A percentile compares a stretch with the other conserved stretches of the same genome.
Conservation (phyloP, 257 asterid genomes). For the Solanum pinnatisectum region DNA sequence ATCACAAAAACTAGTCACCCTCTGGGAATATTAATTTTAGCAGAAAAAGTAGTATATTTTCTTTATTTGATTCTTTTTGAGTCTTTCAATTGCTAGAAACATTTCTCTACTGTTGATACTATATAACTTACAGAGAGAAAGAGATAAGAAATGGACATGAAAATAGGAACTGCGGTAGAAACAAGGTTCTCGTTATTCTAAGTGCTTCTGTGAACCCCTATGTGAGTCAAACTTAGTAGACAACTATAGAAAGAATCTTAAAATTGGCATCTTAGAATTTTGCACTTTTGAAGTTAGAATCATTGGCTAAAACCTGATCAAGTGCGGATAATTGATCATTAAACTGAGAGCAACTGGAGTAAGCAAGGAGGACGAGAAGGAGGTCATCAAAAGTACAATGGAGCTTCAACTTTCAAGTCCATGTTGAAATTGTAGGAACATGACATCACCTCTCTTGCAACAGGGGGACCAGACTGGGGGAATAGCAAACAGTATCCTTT, state of each 20-base stretch:
- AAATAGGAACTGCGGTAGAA: not conserved
- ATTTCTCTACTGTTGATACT: not conserved
- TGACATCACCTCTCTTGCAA: not conserved
- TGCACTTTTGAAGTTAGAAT: not conserved
- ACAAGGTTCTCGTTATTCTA: not conserved
- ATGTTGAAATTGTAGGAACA: not conserved
- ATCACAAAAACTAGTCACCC: not conserved
- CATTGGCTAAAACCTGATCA: not conserved
- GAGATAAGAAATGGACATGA: not conserved
- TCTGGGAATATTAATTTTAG: not conserved
- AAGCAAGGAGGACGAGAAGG: not conserved
- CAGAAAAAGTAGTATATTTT: not conserved
- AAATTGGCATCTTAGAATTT: not conserved
- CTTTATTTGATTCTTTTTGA: not conserved
- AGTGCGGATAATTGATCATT: not conserved
- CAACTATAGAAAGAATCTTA: not conserved
- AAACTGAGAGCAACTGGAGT: not conserved
- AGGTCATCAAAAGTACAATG: not conserved
- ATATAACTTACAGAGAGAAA: not conserved
- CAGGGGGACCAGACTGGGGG: not conserved
- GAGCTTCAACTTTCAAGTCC: not conserved
- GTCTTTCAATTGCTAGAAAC: not conserved
- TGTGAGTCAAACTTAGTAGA: not conserved
- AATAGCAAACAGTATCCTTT: not conserved
- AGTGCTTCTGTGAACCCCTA: not conserved